A percentile compares a stretch with the other conserved stretches of the same genome.
These are phyloP conservation scores for Trichoderma sp. DNA, from an alignment of 2,329 filamentous ascomycete species.

Conservation along the genomic window DNA sequence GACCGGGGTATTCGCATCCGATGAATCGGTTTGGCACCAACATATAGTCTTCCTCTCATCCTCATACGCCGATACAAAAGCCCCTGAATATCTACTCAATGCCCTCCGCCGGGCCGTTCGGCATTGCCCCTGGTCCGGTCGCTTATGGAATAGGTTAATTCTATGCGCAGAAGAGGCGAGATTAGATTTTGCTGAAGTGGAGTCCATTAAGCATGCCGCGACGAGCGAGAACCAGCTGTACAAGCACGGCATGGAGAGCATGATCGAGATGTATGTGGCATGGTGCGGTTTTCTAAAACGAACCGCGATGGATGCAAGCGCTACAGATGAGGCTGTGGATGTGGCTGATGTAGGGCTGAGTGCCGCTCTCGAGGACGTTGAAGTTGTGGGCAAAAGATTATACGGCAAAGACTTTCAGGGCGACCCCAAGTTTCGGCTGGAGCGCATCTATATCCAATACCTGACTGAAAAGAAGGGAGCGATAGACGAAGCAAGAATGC, in stretches of 20 bases:
- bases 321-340: conserved; percentile 79
- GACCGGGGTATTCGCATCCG: conserved; percentile 64
- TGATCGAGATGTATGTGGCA: conserved; percentile 85
- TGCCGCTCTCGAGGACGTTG: conserved; percentile 81
- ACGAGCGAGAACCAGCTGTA: conserved; percentile 84
- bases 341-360: conserved; percentile 86
- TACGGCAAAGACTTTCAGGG: conserved; percentile 74
- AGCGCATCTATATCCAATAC: conserved; percentile 90
- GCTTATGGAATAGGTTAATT: conserved; percentile 86
- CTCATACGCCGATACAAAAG: conserved; percentile 36
- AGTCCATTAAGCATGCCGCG: conserved; percentile 86
- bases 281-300: conserved; percentile 95
- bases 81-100: conserved; percentile 55
- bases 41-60: conserved; percentile 72
- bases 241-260: conserved; percentile 78
- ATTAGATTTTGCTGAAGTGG: conserved; percentile 74
- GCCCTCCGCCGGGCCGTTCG: conserved; percentile 77
- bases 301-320: conserved; percentile 70
- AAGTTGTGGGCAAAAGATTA: conserved; percentile 70
- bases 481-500: conserved; percentile 69
- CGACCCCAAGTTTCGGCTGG: conserved; percentile 85
- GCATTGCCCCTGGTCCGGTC: conserved; percentile 91
- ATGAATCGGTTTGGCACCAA: conserved; percentile 78
- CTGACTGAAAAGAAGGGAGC: conserved; percentile 80
- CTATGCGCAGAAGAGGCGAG: conserved; percentile 77